phyloP scores from a whole-genome alignment of 176 grass and related monocot genomes.

The bread wheat (Triticum aestivum) region IWGSC_CS_RefSeq_v2.1 NC_057802.1:454831202-454831701 shows the following conservation, averaged over 20 bases:
- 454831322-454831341: constrained; percentile 73
- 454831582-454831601: constrained; percentile 45
- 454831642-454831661: constrained; percentile 78
- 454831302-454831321: constrained; percentile 68
- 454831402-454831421: constrained; percentile 72
- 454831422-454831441: constrained; percentile 88
- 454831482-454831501: constrained; percentile 79
- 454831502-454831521: constrained; percentile 93
- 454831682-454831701: constrained; percentile 32
- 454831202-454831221: constrained; percentile 25
- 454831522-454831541: constrained; percentile 84
- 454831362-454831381: constrained; percentile 60
- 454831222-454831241: constrained; percentile 41
- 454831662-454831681: constrained; percentile 55
- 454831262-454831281: constrained; percentile 43
- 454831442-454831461: constrained; percentile 93
- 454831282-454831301: constrained; percentile 57
- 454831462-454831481: constrained; percentile 90
- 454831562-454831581: constrained; percentile 77
- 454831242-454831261: constrained; percentile 32
- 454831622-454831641: constrained; percentile 85
- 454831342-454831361: constrained; percentile 67
- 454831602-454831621: constrained; percentile 85
- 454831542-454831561: constrained; percentile 84
- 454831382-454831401: constrained; percentile 37